Percentiles rank a stretch among this genome's conserved stretches.
Conservation (phyloP, 2,329 filamentous ascomycete genomes). For the Acephala macrosclerotiorum region DNA sequence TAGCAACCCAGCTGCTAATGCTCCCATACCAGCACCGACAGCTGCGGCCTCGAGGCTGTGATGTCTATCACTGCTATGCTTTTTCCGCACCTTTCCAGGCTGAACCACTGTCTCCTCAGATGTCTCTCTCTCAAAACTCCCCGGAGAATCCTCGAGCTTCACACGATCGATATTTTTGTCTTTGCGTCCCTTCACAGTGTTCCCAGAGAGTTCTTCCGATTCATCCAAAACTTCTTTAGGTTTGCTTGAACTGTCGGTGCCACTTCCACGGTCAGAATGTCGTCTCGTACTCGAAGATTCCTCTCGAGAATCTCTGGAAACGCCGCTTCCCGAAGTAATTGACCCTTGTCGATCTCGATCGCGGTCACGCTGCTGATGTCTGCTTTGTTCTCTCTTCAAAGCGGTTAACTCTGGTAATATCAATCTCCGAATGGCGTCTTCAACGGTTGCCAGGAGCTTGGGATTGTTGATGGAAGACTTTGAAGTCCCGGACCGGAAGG, state of each 20-base stretch:
- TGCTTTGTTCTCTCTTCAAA: conserved; percentile 88
- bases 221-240: conserved; percentile 68
- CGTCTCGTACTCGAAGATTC: conserved; percentile 37
- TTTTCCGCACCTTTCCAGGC: conserved; percentile 53
- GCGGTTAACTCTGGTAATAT: conserved; percentile 90
- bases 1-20: conserved; percentile 67
- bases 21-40: conserved; percentile 53
- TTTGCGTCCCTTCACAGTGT: conserved; percentile 58
- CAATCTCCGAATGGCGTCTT: conserved; percentile 76
- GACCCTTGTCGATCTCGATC: conserved; percentile 65
- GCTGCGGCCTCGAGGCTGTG: conserved; percentile 40
- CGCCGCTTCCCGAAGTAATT: conserved; percentile 61
- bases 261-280: conserved; percentile 51
- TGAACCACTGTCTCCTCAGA: conserved; percentile 56
- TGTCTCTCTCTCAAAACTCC: conserved; percentile 49
- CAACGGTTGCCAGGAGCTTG: conserved; percentile 74
- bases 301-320: conserved; percentile 59
- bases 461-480: conserved; percentile 76
- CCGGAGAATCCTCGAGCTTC: conserved; percentile 36
- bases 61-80: conserved; percentile 37
- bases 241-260: conserved; percentile 50
- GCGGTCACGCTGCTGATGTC: conserved; percentile 72
- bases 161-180: conserved; percentile 56
- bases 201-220: conserved; percentile 61
- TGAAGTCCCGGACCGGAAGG: conserved; percentile 61